Conservation (phyloP, 768 basidiomycete genomes). For the Lentinus brumalis region DNA sequence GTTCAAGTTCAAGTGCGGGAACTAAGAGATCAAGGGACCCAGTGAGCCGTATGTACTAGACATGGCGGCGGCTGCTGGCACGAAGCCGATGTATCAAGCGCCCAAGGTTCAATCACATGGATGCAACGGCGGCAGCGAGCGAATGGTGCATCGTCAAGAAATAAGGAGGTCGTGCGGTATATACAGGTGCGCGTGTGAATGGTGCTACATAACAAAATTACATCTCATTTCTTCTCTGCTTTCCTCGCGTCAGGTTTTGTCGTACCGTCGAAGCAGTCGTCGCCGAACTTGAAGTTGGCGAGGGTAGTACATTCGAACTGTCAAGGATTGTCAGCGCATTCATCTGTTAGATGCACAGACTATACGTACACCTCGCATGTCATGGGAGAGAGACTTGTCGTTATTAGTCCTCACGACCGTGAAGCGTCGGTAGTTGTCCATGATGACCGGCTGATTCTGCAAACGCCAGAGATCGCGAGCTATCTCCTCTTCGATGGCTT, state of each 20-base stretch:
- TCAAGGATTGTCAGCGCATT: neutral
- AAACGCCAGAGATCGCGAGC: constrained; percentile 50
- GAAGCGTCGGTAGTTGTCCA: constrained; percentile 65
- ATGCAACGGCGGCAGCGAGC: neutral
- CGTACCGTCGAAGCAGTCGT: constrained; percentile 46
- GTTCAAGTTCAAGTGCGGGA: neutral
- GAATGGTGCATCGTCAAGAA: too few species aligned
- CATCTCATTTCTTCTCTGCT: too few species aligned
- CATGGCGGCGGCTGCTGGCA: constrained; percentile 7
- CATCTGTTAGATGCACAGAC: neutral
- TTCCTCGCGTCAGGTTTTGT: constrained; percentile 9
- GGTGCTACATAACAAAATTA: too few species aligned
- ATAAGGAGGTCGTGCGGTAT: too few species aligned
- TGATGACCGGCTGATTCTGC: constrained; percentile 64
- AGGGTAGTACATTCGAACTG: constrained; percentile 59
- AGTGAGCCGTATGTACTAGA: neutral
- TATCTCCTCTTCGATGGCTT: constrained; percentile 48
- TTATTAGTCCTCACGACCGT: constrained; percentile 50
- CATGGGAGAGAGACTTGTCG: constrained; percentile 24
- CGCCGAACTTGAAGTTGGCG: constrained; percentile 55
- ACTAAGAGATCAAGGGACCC: neutral
- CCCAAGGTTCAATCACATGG: constrained; percentile 13
- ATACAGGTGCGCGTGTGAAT: too few species aligned
- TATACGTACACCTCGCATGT: constrained; percentile 51
- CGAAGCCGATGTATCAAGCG: constrained; percentile 14